Percentiles rank a stretch among this genome's conserved stretches.
phyloP scores from a whole-genome alignment of 192 early-diverging fungal genomes.

The Mortierella hygrophila region DNA sequence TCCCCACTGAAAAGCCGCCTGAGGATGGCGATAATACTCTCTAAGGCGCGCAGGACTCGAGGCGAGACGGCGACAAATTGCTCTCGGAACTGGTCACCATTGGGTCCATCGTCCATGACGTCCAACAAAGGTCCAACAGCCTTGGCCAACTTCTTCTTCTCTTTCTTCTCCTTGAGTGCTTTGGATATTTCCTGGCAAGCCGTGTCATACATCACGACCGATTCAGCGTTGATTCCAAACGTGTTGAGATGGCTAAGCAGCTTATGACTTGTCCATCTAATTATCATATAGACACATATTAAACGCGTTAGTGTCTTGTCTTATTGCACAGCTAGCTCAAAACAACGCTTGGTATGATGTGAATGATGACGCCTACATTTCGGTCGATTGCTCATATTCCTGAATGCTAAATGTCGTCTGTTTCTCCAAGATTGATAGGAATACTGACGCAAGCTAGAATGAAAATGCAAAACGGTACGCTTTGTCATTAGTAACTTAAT shows the following conservation, averaged over 20 bases:
- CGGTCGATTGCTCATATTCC: conserved; percentile 28
- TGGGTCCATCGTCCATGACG: background rate
- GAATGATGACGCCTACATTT: conserved; percentile 14
- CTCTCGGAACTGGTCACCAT: background rate
- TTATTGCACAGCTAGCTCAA: background rate
- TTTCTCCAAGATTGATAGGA: conserved; percentile 5
- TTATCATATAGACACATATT: background rate
- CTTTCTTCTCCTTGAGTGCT: conserved; percentile 34
- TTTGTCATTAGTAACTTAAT: background rate
- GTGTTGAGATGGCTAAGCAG: background rate
- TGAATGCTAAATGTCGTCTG: conserved; percentile 22
- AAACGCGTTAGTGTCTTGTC: background rate
- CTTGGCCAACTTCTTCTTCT: conserved; percentile 24
- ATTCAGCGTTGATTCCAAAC: conserved; percentile 12
- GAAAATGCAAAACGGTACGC: background rate
- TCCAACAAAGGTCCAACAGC: background rate
- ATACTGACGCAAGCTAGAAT: conserved; percentile 17
- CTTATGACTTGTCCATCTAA: conserved; percentile 23
- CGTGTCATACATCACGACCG: conserved; percentile 8
- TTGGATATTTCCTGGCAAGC: conserved; percentile 30
- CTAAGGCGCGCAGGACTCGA: conserved; percentile 10
- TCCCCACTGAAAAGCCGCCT: conserved; percentile 1
- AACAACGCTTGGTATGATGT: background rate
- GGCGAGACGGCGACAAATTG: conserved; percentile 7
- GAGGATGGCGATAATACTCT: conserved; percentile 16